phyloP scores from a whole-genome alignment of 2,329 filamentous ascomycete genomes.

The Sporothrix brasiliensis region DNA sequence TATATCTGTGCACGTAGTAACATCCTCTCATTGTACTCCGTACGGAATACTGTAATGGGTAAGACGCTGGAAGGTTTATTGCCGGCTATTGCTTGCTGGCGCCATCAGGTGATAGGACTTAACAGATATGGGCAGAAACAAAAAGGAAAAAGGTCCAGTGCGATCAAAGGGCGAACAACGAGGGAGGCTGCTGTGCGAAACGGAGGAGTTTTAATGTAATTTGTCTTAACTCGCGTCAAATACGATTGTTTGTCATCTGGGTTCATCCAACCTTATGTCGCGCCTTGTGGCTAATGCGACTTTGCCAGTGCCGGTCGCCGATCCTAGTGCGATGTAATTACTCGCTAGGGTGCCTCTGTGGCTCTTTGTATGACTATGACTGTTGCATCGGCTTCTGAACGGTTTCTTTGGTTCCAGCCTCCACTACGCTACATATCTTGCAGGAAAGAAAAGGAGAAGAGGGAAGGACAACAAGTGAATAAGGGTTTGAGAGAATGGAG shows the following conservation, averaged over 20 bases:
- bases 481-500: neutral
- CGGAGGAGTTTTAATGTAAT: neutral
- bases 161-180: neutral
- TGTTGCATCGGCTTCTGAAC: slow-evolving; percentile 11
- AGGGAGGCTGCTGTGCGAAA: slow-evolving; percentile 1
- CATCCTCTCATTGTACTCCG: neutral
- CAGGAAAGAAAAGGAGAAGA: neutral
- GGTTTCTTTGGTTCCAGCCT: neutral
- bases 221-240: neutral
- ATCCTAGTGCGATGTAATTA: slow-evolving; percentile 15
- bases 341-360: neutral
- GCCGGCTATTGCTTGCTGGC: slow-evolving; percentile 1
- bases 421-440: neutral
- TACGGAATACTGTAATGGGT: no score
- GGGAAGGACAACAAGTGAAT: no score
- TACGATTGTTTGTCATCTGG: neutral
- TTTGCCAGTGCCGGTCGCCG: slow-evolving; percentile 15
- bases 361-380: slow-evolving; percentile 5
- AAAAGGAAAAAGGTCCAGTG: neutral
- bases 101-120: neutral
- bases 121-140: neutral
- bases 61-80: neutral
- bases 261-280: neutral
- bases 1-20: neutral
- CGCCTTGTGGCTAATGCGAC: slow-evolving; percentile 10